phyloP scores from a whole-genome alignment of 2,329 filamentous ascomycete species.

The Hysterium pulicare region DNA sequence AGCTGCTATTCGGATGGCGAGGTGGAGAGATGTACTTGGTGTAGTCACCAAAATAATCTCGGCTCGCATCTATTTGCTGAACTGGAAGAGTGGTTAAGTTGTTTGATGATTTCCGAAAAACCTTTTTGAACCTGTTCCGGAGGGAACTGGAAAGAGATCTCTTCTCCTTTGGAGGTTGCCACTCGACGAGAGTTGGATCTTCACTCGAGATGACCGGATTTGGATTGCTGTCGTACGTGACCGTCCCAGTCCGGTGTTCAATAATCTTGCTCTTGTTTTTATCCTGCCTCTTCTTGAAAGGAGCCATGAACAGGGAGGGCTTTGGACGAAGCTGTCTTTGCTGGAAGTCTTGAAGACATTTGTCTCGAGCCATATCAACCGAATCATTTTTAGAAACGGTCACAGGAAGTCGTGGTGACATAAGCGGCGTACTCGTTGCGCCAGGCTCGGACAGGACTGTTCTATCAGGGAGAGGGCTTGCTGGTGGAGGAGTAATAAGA shows the following conservation, averaged over 20 bases:
- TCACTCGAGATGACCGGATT: slow-evolving; percentile 14
- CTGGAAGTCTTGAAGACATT: slow-evolving; percentile 40
- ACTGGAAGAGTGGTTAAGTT: slow-evolving; percentile 40
- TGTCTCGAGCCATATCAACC: slow-evolving; percentile 37
- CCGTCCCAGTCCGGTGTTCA: slow-evolving; percentile 2
- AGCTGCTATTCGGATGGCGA: slow-evolving; percentile 27
- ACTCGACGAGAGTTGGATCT: slow-evolving; percentile 14
- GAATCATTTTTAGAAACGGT: slow-evolving; percentile 22
- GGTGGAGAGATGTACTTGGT: slow-evolving; percentile 15
- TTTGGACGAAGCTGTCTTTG: slow-evolving; percentile 40
- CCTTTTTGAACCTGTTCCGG: slow-evolving; percentile 58
- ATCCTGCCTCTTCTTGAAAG: slow-evolving; percentile 44
- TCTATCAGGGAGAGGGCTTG: slow-evolving; percentile 9
- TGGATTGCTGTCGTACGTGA: slow-evolving; percentile 22
- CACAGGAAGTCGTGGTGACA: slow-evolving; percentile 22
- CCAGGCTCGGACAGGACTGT: not conserved
- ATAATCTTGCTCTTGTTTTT: slow-evolving; percentile 19
- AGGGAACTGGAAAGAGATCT: slow-evolving; percentile 62
- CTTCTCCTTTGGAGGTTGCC: slow-evolving; percentile 43
- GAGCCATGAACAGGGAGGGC: slow-evolving; percentile 43
- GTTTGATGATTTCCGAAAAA: slow-evolving; percentile 48
- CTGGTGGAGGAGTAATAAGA: slow-evolving; percentile 22
- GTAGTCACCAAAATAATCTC: slow-evolving; percentile 34
- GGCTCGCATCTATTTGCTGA: slow-evolving; percentile 52
- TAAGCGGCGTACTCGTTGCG: slow-evolving; percentile 6